Conservation (phyloP, 1,284 basidiomycete genomes). For the Cutaneotrichosporon sp. region DNA sequence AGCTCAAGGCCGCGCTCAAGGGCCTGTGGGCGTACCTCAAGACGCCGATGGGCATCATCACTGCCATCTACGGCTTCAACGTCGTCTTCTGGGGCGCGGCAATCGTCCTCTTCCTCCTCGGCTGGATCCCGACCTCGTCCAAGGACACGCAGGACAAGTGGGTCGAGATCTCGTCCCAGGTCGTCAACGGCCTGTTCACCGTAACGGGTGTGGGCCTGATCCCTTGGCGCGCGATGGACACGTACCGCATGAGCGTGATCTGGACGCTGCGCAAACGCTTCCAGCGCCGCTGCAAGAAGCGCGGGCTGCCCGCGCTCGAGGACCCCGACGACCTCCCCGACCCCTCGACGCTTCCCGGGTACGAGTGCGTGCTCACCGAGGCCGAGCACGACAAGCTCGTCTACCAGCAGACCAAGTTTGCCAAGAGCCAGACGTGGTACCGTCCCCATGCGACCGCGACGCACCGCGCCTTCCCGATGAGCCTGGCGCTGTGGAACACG, state of each 20-base stretch:
- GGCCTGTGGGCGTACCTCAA: constrained; percentile 83
- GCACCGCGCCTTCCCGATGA: constrained; percentile 78
- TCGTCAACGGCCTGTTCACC: constrained; percentile 80
- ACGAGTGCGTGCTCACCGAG: constrained; percentile 66
- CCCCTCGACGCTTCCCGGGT: constrained; percentile 69
- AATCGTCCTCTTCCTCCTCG: constrained; percentile 70
- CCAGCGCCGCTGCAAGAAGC: constrained; percentile 61
- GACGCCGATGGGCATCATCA: constrained; percentile 68
- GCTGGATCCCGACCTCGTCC: constrained; percentile 47
- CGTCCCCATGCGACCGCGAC: constrained; percentile 81
- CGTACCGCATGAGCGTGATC: constrained; percentile 72
- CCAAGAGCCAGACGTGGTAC: constrained; percentile 69
- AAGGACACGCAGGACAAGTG: constrained; percentile 47
- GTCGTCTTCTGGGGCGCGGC: constrained; percentile 82
- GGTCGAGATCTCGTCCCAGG: constrained; percentile 68
- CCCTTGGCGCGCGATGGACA: constrained; percentile 73
- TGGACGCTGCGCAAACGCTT: constrained; percentile 69
- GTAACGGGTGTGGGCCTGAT: constrained; percentile 65
- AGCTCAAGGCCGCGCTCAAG: constrained; percentile 63
- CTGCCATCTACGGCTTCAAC: constrained; percentile 76
- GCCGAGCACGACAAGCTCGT: constrained; percentile 68
- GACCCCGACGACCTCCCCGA: constrained; percentile 77
- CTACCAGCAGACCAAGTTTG: constrained; percentile 58
- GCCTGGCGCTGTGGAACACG: constrained; percentile 57
- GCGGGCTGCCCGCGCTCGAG: constrained; percentile 66